These are phyloP conservation scores for Grosmannia penicillata DNA, from an alignment of 2,329 filamentous ascomycete genomes.

Conservation along the genomic window DNA sequence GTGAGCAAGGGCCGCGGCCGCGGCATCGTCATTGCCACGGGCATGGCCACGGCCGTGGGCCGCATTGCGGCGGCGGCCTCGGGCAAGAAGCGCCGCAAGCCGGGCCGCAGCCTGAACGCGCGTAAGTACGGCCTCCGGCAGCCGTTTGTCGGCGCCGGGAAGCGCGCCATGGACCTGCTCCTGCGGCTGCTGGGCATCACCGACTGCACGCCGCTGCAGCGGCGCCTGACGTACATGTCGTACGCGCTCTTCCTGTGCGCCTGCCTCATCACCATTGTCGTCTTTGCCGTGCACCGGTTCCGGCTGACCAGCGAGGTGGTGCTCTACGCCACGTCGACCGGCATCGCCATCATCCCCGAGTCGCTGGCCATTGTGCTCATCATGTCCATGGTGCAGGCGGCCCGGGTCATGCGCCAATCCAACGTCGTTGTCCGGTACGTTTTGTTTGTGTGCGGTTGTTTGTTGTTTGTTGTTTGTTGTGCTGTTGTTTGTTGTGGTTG, in stretches of 20 bases:
- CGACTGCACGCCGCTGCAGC: constrained; percentile 70
- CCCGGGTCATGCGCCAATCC: constrained; percentile 47
- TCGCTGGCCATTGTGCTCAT: constrained; percentile 56
- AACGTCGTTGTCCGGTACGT: constrained; percentile 47
- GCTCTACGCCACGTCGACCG: constrained; percentile 46
- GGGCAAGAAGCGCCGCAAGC: constrained; percentile 32
- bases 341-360: constrained; percentile 50
- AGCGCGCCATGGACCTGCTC: constrained; percentile 23
- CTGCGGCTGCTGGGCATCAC: constrained; percentile 39
- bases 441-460: no score
- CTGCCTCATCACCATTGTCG: constrained; percentile 43
- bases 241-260: constrained; percentile 65
- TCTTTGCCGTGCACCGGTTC: constrained; percentile 43
- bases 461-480: no score
- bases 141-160: constrained; percentile 24
- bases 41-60: constrained; percentile 63
- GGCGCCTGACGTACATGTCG: constrained; percentile 73
- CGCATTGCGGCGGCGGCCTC: constrained; percentile 55
- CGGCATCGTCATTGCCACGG: constrained; percentile 58
- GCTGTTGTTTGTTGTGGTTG: no score
- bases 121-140: constrained; percentile 24
- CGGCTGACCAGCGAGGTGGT: constrained; percentile 39
- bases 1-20: constrained; percentile 59
- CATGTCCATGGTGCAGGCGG: constrained; percentile 54
- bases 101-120: constrained; percentile 26